Evolutionary conservation across 805 yeast genomes (phyloP).

Genomic region (Candida taoyuanica): DNA sequence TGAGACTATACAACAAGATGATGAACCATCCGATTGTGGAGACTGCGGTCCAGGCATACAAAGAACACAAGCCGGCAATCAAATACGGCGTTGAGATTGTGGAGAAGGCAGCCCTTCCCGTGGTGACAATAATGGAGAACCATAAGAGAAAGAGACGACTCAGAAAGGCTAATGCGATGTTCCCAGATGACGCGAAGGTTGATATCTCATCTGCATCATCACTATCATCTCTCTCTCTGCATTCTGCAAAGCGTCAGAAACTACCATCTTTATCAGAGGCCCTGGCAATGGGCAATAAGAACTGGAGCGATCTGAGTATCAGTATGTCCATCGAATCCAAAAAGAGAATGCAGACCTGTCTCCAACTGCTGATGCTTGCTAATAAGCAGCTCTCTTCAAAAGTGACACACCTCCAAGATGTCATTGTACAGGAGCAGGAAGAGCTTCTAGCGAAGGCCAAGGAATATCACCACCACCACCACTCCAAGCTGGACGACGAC

Average conservation of each 20-base stretch:
- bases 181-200: slow-evolving; percentile 26
- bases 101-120: slow-evolving; percentile 51
- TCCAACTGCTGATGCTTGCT: slow-evolving; percentile 76
- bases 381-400: slow-evolving; percentile 69
- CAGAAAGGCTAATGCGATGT: slow-evolving; percentile 25
- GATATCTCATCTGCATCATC: slow-evolving; percentile 9
- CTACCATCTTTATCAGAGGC: slow-evolving; percentile 34
- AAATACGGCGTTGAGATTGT: slow-evolving; percentile 59
- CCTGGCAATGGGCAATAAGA: slow-evolving; percentile 31
- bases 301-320: slow-evolving; percentile 31
- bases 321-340: slow-evolving; percentile 64
- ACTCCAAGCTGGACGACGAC: no score
- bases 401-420: slow-evolving; percentile 57
- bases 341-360: slow-evolving; percentile 69
- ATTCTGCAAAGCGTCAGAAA: slow-evolving; percentile 25
- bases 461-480: no score
- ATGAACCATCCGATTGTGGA: slow-evolving; percentile 33
- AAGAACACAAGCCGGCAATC: slow-evolving; percentile 41
- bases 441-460: no score
- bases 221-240: slow-evolving; percentile 9
- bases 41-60: slow-evolving; percentile 28
- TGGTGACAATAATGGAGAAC: slow-evolving; percentile 44
- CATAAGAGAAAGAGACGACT: slow-evolving; percentile 36
- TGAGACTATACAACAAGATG: slow-evolving; percentile 39
- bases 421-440: slow-evolving; percentile 44